Base-by-base conservation (phyloP, 2,329 filamentous ascomycete species). In the Diaporthe sp. region DNA sequence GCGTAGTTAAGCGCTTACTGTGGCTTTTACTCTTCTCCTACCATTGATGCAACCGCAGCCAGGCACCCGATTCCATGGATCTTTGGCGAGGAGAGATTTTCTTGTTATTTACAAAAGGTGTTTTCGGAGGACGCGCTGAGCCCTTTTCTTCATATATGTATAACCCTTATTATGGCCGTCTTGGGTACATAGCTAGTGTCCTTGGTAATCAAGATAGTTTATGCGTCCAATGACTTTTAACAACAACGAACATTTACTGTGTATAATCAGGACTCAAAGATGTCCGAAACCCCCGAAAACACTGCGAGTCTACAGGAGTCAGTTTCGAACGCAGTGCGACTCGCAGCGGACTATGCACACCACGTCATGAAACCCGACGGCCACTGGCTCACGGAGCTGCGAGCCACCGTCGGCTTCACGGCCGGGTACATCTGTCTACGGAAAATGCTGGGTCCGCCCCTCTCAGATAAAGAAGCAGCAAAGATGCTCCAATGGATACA, bases 121-220 rank as follows among this genome's bases (percentile, higher is more conserved):
- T 34, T 58, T 58, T 58, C 55, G 17, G 28, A 58, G 55, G 28
- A 19, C 6, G 17, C 28, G 17, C 28, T 34, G 15, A 58, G 6
- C 28, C 28, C 17, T 58, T 58, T 58, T 58, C 55, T 58, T 58
- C 55, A 58, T 58, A 58, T 58, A 58, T 58, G 15, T 34, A 22
- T 34, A 12, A 58, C 17, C 17, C 0, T 37, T 58, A 12, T 22
- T 58, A 12, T 22, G 15, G 55, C 17, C 15, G 53, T 57, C 53
- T 57, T 57, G 28, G 15, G 53, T 34, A 37, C 17, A 34, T 37
- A 58, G 28, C 55, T 58, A 58, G 28, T 58, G 55, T 58, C 7
- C 28, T 58, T 17, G 8, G 28, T 22, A 28, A 58, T 8, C 55
- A 8, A 22, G 55, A 34, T 13, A 37, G 31, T 58, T 12, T 28